Evolutionary conservation across 139 green algal genomes (phyloP), one percentile per base, ranked within the genome.

Genomic region (Monoraphidium neglectum): DNA sequence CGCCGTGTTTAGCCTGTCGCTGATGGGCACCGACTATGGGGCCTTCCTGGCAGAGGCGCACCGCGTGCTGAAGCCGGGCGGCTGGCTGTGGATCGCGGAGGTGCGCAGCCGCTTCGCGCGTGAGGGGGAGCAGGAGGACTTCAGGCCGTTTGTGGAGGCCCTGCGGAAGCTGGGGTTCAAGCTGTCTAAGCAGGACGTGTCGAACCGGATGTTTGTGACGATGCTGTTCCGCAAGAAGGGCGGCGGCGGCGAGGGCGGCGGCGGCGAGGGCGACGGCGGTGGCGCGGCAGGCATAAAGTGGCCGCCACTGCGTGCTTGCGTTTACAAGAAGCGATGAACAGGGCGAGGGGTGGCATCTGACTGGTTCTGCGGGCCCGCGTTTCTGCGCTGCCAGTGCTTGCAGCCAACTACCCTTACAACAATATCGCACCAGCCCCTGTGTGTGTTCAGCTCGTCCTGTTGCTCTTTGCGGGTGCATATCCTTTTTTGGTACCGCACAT

Each of bases 21-120:
- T 99, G 28, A 99, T 99, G 96, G 95, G 95, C 51, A 97, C 87
- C 23, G 93, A 99, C 81, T 99, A 99, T 62, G 77, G 72, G 1
- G 28, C 37, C 1, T 96, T 94, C 76, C 67, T 99, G 36, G 33
- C 72, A 36, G 96, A 99, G 84, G 96, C 96, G 10, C 61, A 74
- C 1, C 82, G 96, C 1, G 88, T 98, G 51, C 86, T 98, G 13
- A 88, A 82, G 75, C 68, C 68, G 6, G 81, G 70, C 1, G 94
- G 95, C 38, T 87, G 76, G 78, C 84, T 98, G 16, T 98, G 94
- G 94, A 93, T 98, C 24, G 94, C 94, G 4, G 95, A 98, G 88
- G 95, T 98, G 68, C 6, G 78, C n/a, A 57, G 38, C 69, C 79
- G 90, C n/a, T 94, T 94, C 70, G 70, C 69, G 0, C 3, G 5